These are phyloP conservation scores for Phytophthora cactorum DNA, from an alignment of 352 stramenopile genomes.

Conservation along the genomic window DNA sequence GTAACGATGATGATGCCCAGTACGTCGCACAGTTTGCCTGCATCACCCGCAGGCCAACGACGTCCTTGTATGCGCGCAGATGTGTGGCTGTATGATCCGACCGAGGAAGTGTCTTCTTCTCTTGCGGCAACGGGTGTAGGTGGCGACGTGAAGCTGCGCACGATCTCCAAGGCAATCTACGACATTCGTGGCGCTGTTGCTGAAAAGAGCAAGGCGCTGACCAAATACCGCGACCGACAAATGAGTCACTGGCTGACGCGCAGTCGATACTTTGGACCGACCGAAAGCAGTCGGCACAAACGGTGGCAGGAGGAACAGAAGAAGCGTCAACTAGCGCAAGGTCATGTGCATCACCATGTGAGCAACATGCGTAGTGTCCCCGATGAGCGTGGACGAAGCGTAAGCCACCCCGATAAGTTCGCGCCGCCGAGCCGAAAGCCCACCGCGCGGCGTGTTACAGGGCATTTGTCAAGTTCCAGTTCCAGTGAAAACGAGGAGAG, in stretches of 20 bases:
- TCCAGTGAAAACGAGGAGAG: conserved; percentile 41
- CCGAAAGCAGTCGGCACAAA: conserved; percentile 78
- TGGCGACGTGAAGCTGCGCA: conserved; percentile 71
- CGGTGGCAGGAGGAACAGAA: conserved; percentile 79
- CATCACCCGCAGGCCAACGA: conserved; percentile 28
- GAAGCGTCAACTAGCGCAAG: conserved; percentile 48
- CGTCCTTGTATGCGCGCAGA: conserved; percentile 44
- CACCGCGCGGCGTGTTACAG: conserved; percentile 5
- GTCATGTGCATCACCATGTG: conserved; percentile 28
- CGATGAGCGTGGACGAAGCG: conserved; percentile 35
- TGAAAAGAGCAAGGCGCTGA: conserved; percentile 61
- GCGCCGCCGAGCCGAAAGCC: conserved; percentile 10
- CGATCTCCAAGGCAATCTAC: conserved; percentile 79
- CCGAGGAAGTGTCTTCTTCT: conserved; percentile 40
- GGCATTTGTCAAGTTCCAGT: conserved; percentile 25
- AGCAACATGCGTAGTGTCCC: neutral
- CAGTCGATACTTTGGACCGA: conserved; percentile 82
- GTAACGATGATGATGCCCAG: conserved; percentile 35
- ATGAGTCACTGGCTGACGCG: conserved; percentile 61
- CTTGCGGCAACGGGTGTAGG: conserved; percentile 9
- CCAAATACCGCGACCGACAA: conserved; percentile 62
- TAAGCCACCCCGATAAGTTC: conserved; percentile 47
- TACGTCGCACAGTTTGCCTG: conserved; percentile 31
- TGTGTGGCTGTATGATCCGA: conserved; percentile 76
- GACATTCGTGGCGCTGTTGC: conserved; percentile 70